Evolutionary conservation across 768 basidiomycete species (phyloP).

Genomic region (Russula griseocarnosa): DNA sequence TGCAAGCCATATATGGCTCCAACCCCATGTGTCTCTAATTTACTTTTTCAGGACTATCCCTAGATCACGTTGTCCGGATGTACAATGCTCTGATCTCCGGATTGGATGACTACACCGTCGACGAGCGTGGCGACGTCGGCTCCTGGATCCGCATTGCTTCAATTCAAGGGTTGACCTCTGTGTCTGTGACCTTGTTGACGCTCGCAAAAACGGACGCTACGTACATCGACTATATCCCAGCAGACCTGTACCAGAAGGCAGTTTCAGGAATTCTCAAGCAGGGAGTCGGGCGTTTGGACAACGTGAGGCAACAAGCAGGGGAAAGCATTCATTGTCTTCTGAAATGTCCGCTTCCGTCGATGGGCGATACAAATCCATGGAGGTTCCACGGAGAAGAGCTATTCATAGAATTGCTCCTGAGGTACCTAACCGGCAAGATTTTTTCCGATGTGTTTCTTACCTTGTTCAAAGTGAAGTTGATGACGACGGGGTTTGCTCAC

Average conservation of each 20-base stretch:
- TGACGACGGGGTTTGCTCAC: conserved; percentile 28
- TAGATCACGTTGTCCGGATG: conserved; percentile 32
- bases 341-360: conserved; percentile 42
- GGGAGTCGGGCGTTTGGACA: conserved; percentile 86
- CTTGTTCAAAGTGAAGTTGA: conserved; percentile 26
- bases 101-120: conserved; percentile 84
- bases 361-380: conserved; percentile 46
- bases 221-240: conserved; percentile 58
- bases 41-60: conserved; percentile 3
- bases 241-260: conserved; percentile 50
- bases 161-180: conserved; percentile 57
- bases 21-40: not conserved
- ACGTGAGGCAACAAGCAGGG: conserved; percentile 80
- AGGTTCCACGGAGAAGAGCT: conserved; percentile 45
- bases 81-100: conserved; percentile 62
- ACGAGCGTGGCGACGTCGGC: conserved; percentile 95
- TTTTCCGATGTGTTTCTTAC: conserved; percentile 10
- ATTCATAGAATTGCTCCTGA: conserved; percentile 51
- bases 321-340: conserved; percentile 53
- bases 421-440: conserved; percentile 36
- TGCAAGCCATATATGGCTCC: conserved; percentile 28
- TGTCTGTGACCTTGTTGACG: conserved; percentile 50
- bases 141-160: conserved; percentile 89
- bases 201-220: conserved; percentile 41
- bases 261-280: conserved; percentile 78